Percentiles rank a stretch among this genome's conserved stretches.
phyloP scores from a whole-genome alignment of 176 grass and related monocot genomes.

The Ananas comosus region DNA sequence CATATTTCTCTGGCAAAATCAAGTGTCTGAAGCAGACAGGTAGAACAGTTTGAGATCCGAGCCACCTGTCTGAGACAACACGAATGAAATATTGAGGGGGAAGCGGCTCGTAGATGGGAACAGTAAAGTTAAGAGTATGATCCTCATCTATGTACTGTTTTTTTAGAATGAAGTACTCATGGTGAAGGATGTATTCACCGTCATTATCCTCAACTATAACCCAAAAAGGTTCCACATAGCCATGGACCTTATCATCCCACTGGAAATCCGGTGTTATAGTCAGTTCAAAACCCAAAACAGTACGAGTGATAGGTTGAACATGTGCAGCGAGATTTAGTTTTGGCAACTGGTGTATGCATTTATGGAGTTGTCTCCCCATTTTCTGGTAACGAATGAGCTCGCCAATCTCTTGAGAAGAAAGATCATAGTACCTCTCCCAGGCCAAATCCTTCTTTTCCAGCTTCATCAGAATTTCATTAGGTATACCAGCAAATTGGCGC shows the following conservation, averaged over 20 bases:
- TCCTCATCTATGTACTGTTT: slow-evolving; percentile 93
- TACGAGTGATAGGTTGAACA: slow-evolving; percentile 86
- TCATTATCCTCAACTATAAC: slow-evolving; percentile 99
- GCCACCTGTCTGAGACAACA: slow-evolving; percentile 89
- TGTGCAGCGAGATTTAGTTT: slow-evolving; percentile 89
- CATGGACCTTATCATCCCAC: slow-evolving; percentile 92
- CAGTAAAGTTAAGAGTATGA: slow-evolving; percentile 83
- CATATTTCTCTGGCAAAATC: slow-evolving; percentile 94
- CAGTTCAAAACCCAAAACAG: slow-evolving; percentile 73
- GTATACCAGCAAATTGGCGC: slow-evolving; percentile 77
- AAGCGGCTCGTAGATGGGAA: slow-evolving; percentile 85
- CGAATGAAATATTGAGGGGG: slow-evolving; percentile 97
- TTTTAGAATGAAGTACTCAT: slow-evolving; percentile 98
- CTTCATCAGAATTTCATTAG: slow-evolving; percentile 94
- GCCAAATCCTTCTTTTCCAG: slow-evolving; percentile 89
- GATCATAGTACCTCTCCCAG: slow-evolving; percentile 89
- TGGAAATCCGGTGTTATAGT: slow-evolving; percentile 90
- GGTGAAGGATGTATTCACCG: slow-evolving; percentile 90
- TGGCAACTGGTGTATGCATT: slow-evolving; percentile 85
- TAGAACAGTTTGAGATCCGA: slow-evolving; percentile 91
- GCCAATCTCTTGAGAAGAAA: slow-evolving; percentile 90
- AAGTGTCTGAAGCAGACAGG: slow-evolving; percentile 94
- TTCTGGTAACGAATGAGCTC: slow-evolving; percentile 73
- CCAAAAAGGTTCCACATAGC: slow-evolving; percentile 94
- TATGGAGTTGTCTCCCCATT: slow-evolving; percentile 70